A percentile compares a stretch with the other conserved stretches of the same genome.
Evolutionary conservation across 805 yeast genomes (phyloP).

Genomic region (Yamadazyma paraphyllophila): DNA sequence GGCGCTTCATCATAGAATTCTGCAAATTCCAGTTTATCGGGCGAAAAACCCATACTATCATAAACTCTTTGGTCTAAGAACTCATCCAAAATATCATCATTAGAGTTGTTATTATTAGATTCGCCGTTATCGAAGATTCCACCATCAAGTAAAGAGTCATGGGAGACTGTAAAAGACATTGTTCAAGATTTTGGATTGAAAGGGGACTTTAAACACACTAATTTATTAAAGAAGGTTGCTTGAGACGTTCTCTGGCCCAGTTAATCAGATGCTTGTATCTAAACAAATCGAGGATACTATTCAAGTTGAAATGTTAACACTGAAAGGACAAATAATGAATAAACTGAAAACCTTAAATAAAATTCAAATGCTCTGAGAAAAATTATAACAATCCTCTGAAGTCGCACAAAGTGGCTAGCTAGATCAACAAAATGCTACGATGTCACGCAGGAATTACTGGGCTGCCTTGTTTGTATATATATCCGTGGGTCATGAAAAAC

Average conservation of each 20-base stretch:
- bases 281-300: not conserved
- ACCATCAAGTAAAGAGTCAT: conserved; percentile 4
- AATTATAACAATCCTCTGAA: not conserved
- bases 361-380: conserved; percentile 4
- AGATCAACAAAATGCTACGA: not conserved
- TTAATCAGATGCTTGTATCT: too few relatives aligned
- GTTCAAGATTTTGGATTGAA: not conserved
- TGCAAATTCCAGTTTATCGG: conserved; percentile 15
- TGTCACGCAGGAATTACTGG: too few relatives aligned
- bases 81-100: conserved; percentile 55
- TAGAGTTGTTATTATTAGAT: conserved; percentile 10
- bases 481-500: too few relatives aligned
- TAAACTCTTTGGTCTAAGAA: conserved; percentile 53
- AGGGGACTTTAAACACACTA: not conserved
- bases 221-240: not conserved
- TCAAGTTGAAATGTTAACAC: not conserved
- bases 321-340: not conserved
- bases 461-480: too few relatives aligned
- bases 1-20: conserved; percentile 8
- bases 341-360: not conserved
- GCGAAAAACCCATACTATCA: conserved; percentile 22
- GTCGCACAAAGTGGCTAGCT: conserved; percentile 1
- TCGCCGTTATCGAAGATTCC: not conserved
- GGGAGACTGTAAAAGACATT: conserved; percentile 4
- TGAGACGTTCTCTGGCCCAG: not conserved